These are phyloP conservation scores for Tripterygium wilfordii DNA, from an alignment of 177 flowering plant genomes.

Conservation along the genomic window DNA sequence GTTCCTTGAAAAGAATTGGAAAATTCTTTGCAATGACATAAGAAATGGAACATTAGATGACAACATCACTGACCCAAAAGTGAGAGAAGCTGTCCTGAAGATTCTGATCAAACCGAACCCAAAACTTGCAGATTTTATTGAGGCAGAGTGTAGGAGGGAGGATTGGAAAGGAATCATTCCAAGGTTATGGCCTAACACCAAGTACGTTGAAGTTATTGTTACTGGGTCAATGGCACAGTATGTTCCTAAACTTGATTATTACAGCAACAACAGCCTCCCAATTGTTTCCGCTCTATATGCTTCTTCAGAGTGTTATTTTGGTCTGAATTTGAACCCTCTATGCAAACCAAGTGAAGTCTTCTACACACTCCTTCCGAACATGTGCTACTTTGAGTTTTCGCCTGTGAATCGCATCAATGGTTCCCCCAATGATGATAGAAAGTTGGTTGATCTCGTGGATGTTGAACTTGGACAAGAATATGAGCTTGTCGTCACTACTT, in stretches of 20 bases:
- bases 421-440: neutral
- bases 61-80: constrained; percentile 12
- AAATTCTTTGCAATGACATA: constrained; percentile 13
- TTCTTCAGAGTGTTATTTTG: constrained; percentile 40
- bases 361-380: constrained; percentile 39
- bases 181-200: constrained; percentile 33
- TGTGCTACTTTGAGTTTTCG: constrained; percentile 42
- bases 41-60: constrained; percentile 14
- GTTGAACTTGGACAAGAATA: constrained; percentile 30
- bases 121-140: constrained; percentile 15
- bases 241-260: constrained; percentile 2
- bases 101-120: constrained; percentile 18
- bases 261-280: constrained; percentile 10
- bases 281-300: constrained; percentile 39
- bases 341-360: constrained; percentile 30
- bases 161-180: constrained; percentile 27
- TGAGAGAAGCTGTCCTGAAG: constrained; percentile 16
- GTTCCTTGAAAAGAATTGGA: constrained; percentile 24
- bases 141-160: constrained; percentile 14
- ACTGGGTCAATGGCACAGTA: constrained; percentile 6
- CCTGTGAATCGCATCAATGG: constrained; percentile 17
- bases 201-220: constrained; percentile 16
- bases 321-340: constrained; percentile 28
- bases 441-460: constrained; percentile 27
- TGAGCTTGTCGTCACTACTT: constrained; percentile 39